Evolutionary conservation across 805 yeast genomes (phyloP), one percentile per base, ranked within the genome.

Genomic region (Candida boleticola): DNA sequence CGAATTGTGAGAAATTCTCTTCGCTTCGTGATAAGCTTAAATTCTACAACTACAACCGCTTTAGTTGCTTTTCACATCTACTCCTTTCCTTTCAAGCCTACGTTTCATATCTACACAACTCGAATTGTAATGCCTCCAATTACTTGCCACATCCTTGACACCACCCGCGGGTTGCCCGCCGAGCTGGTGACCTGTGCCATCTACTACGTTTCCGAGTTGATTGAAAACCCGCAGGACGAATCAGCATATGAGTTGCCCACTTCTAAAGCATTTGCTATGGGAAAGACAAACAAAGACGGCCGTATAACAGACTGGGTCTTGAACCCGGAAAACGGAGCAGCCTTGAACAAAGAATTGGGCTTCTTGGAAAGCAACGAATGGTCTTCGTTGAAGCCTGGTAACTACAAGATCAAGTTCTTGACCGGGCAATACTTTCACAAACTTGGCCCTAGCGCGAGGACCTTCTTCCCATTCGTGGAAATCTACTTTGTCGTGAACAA

Each of bases 131-230:
- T 29, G 35, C 41, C 61, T 25, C 92, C 92, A 34, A 78, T 89
- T 30, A 89, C 97, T 2, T 90, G 97, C 66, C 98, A 90, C 60
- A 78, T 90, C 7, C 71, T 90, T 18, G 96, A 90, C 55, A 89
- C 97, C 5, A 82, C 85, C 7, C 63, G 72, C 5, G 98, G 98
- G 1, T 74, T 70, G 45, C 98, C 98, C 1, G 97, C 96, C 1
- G 58, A 65, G 0, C 74, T 72, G n/a, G 90, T 90, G n/a, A 64
- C 72, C 2, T 87, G 93, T 56, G 81, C 81, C 22, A 64, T 85
- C 29, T 78, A 68, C 55, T 62, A 61, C 40, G 43, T 75, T 3
- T 51, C 72, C 1, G 53, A 59, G 5, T 49, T 55, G 30, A 37
- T 54, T 20, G 25, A 41, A 17, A 40, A 55, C 13, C 60, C 61